phyloP scores from a whole-genome alignment of 495 filamentous ascomycete genomes.

The Oleoguttula mirabilis region DNA sequence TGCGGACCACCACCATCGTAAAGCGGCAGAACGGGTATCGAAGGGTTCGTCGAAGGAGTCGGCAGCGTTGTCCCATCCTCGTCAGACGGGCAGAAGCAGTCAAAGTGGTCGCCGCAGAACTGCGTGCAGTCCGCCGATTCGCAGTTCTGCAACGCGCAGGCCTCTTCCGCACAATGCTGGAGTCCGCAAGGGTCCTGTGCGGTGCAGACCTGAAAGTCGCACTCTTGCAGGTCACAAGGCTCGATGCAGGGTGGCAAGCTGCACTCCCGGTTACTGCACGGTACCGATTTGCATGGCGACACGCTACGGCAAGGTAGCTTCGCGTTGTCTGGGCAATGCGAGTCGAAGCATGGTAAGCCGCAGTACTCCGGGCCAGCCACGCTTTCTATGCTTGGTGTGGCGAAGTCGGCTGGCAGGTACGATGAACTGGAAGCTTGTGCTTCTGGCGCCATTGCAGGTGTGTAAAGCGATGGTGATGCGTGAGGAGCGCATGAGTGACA shows the following conservation, averaged over 20 bases:
- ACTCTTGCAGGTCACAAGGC: not conserved
- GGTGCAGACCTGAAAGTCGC: too few relatives aligned
- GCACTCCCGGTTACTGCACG: slow-evolving; percentile 7
- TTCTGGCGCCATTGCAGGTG: not conserved
- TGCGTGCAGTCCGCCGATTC: not conserved
- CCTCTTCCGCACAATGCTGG: slow-evolving; percentile 6
- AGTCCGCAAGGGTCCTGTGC: not conserved
- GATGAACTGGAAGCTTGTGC: not conserved
- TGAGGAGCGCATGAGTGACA: too few relatives aligned
- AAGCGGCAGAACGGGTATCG: too few relatives aligned
- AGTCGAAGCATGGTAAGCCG: slow-evolving; percentile 6
- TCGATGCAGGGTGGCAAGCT: slow-evolving; percentile 6
- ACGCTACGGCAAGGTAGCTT: slow-evolving; percentile 5
- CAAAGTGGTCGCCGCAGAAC: not conserved
- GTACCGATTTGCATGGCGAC: slow-evolving; percentile 7
- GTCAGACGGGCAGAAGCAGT: not conserved
- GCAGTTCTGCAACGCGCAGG: slow-evolving; percentile 7
- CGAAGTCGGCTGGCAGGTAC: too few relatives aligned
- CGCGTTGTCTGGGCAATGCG: not conserved
- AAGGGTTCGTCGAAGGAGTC: not conserved
- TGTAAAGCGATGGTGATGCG: not conserved
- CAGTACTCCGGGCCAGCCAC: too few relatives aligned
- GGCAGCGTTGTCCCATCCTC: not conserved
- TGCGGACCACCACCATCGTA: too few relatives aligned
- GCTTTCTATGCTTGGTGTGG: too few relatives aligned